Evolutionary conservation across 768 basidiomycete species (phyloP), one percentile per base, ranked within the genome.

Genomic region (Pleurotus platypus): DNA sequence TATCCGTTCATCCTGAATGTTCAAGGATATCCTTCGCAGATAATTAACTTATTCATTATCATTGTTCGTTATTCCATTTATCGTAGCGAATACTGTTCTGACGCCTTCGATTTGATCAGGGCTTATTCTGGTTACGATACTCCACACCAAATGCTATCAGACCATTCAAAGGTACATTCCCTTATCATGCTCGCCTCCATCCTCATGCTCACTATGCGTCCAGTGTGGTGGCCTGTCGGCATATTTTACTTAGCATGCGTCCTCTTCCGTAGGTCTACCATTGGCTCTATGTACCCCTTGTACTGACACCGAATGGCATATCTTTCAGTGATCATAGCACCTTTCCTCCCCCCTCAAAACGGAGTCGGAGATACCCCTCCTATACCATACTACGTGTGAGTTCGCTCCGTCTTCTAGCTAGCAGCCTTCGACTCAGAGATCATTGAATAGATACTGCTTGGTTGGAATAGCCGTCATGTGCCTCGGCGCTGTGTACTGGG

Each of bases 1-100:
- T 85, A 85, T 62, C 82, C 83, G 0, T 86, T 85, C 59, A 85
- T 85, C 55, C 72, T 86, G 3, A 82, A 85, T 56, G 73, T 85
- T 12, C 72, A 72, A 64, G 82, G 75, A 35, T 76, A 85, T 61
- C 81, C 84, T 1, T 57, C 39, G 30, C 83, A 84, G 56, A 81
- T 85, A 35, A 77, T 86, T 62, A 78, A 80, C 57, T 64, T 85
- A 3, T 82, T 84, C 61, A 74, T 85, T 47, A 73, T 84, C 39
- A 37, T 78, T n/a, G 83, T 83, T 59, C 15, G 80, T 68, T 0
- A 26, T 9, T 38, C 53, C 35, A 35, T 18, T 3, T 3, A 8
- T 15, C n/a, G 15, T 16, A 27, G 0, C 57, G 5, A 5, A 37
- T 15, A 42, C 48, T 24, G 39, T 9, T 16, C 39, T 54, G 35